These are phyloP conservation scores for Rubia yunnanensis DNA, from an alignment of 257 asterid species.

Conservation along the genomic window DNA sequence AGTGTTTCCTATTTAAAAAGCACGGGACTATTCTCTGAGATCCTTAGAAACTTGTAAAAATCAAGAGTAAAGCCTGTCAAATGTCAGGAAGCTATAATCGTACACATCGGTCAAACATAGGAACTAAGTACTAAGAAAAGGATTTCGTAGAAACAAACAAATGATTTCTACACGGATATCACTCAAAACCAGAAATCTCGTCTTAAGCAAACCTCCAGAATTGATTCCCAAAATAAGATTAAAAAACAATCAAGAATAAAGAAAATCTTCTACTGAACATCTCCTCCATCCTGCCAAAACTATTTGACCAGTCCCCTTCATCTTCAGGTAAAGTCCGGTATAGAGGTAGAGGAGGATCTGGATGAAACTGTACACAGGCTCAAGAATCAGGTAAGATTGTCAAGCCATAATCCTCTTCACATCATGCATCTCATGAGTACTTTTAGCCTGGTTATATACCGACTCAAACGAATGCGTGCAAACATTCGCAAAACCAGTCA, in stretches of 20 bases:
- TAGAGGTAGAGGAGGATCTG: not conserved
- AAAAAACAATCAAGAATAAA: slow-evolving; percentile 4
- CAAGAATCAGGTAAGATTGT: too few species aligned
- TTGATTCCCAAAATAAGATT: not conserved
- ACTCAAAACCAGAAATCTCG: not conserved
- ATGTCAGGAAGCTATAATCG: too few species aligned
- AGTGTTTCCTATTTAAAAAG: too few species aligned
- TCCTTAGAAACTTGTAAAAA: too few species aligned
- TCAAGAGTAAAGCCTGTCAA: too few species aligned
- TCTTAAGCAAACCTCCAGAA: not conserved
- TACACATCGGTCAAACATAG: too few species aligned
- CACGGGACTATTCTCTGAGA: too few species aligned
- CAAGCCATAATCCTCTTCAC: slow-evolving; percentile 59
- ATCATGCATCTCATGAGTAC: slow-evolving; percentile 36
- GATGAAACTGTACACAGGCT: slow-evolving; percentile 5
- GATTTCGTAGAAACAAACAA: not conserved
- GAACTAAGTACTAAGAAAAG: not conserved
- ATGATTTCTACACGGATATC: not conserved
- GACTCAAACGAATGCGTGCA: slow-evolving; percentile 75
- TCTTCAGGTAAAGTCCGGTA: too few species aligned
- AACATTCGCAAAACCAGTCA: slow-evolving; percentile 81
- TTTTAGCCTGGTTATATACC: slow-evolving; percentile 64
- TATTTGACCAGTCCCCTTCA: too few species aligned
- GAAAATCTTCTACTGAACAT: slow-evolving; percentile 2
- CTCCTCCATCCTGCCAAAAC: not conserved